Conservation (phyloP, 2,329 filamentous ascomycete species). For the Aspergillus novoparasiticus region DNA sequence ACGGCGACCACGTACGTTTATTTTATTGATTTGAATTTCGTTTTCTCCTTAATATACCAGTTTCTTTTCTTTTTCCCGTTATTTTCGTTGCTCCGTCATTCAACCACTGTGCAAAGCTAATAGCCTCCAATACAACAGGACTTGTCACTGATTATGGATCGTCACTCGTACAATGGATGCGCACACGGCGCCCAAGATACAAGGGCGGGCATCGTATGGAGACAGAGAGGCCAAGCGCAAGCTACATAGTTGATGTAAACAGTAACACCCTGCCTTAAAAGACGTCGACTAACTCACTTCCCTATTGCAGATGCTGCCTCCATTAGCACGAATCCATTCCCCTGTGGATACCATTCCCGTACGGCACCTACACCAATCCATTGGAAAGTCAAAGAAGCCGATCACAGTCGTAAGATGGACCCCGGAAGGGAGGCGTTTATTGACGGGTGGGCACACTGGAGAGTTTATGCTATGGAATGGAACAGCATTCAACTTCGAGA, state of each 20-base stretch:
- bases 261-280: neutral
- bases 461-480: constrained; percentile 99
- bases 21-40: neutral
- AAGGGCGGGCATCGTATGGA: constrained; percentile 72
- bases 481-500: constrained; percentile 98
- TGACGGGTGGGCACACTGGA: constrained; percentile 93
- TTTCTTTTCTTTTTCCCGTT: neutral
- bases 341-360: constrained; percentile 87
- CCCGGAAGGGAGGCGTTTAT: constrained; percentile 84
- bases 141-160: constrained; percentile 92
- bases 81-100: neutral
- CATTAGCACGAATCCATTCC: constrained; percentile 70
- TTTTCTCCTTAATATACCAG: neutral
- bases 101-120: constrained; percentile 17
- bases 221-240: constrained; percentile 79
- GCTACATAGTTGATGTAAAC: constrained; percentile 85
- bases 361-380: constrained; percentile 95
- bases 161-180: constrained; percentile 89
- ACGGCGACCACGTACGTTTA: constrained; percentile 43
- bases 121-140: constrained; percentile 54
- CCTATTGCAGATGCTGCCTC: constrained; percentile 74
- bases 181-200: constrained; percentile 75
- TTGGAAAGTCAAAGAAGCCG: constrained; percentile 97
- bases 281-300: constrained; percentile 15
- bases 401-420: constrained; percentile 98